Conservation (phyloP, 2,329 filamentous ascomycete genomes). For the Emericellopsis atlantica region DNA sequence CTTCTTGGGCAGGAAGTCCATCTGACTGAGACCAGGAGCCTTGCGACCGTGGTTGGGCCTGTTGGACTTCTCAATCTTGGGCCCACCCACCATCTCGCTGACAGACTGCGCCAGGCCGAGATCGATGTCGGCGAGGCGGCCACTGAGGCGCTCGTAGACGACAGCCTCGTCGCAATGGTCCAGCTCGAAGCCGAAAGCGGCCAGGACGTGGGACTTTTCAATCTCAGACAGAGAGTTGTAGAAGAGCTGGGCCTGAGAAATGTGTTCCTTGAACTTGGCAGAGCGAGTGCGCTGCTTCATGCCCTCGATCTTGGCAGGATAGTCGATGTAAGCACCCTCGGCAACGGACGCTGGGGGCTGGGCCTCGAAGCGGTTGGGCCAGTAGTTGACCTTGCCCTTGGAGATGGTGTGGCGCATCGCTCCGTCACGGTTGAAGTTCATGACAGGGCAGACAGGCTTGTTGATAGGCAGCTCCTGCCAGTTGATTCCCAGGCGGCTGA, state of each 20-base stretch:
- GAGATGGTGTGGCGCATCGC: conserved; percentile 60
- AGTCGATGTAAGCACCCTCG: conserved; percentile 59
- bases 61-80: conserved; percentile 37
- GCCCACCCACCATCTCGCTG: conserved; percentile 56
- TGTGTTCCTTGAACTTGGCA: conserved; percentile 67
- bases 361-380: conserved; percentile 46
- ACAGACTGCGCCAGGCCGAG: conserved; percentile 55
- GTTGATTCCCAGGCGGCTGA: conserved; percentile 48
- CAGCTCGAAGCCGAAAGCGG: conserved; percentile 64
- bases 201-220: conserved; percentile 61
- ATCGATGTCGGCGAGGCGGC: conserved; percentile 61
- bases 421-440: conserved; percentile 69
- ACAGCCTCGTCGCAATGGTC: conserved; percentile 72
- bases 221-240: conserved; percentile 57
- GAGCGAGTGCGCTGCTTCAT: conserved; percentile 59
- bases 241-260: conserved; percentile 69
- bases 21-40: conserved; percentile 55
- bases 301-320: conserved; percentile 47
- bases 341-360: conserved; percentile 56
- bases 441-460: conserved; percentile 58
- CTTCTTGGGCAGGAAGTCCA: conserved; percentile 49
- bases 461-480: conserved; percentile 31
- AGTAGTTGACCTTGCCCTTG: conserved; percentile 52
- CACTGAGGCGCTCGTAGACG: conserved; percentile 59
- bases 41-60: conserved; percentile 54